Percentiles rank a stretch among this genome's conserved stretches.
phyloP scores from a whole-genome alignment of 169 alveolate species.

The Eimeria mitis region DNA sequence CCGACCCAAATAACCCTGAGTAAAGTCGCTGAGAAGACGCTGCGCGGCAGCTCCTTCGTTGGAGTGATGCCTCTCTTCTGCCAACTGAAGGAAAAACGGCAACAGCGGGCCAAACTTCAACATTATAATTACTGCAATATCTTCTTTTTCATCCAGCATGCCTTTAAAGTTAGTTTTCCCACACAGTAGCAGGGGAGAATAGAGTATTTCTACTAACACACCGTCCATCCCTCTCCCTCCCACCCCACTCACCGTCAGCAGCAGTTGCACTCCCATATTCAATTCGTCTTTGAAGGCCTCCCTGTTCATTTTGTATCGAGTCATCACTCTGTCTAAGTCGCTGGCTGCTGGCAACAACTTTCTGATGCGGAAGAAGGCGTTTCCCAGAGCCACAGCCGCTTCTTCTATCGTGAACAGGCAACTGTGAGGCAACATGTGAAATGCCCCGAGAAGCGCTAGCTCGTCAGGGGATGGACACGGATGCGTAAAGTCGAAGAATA shows the following conservation, averaged over 20 bases:
- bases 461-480: conserved; percentile 68
- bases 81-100: conserved; percentile 80
- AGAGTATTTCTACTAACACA: not conserved
- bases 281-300: conserved; percentile 14
- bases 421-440: conserved; percentile 68
- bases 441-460: conserved; percentile 77
- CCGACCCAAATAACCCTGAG: conserved; percentile 88
- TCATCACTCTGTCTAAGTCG: conserved; percentile 40
- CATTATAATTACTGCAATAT: not conserved
- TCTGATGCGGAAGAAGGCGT: conserved; percentile 48
- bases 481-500: conserved; percentile 60
- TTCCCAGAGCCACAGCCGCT: conserved; percentile 82
- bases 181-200: not conserved
- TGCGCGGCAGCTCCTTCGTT: conserved; percentile 88
- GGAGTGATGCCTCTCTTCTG: conserved; percentile 83
- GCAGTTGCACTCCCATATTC: conserved; percentile 50
- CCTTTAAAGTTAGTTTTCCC: too few relatives aligned
- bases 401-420: conserved; percentile 75
- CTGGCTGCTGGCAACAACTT: conserved; percentile 75
- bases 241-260: conserved; percentile 46
- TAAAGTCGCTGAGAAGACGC: conserved; percentile 89
- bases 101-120: not conserved
- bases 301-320: conserved; percentile 59
- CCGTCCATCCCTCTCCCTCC: not conserved
- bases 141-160: not conserved